Conservation (phyloP, 2,329 filamentous ascomycete genomes). For the Phialophora verrucosa region DNA sequence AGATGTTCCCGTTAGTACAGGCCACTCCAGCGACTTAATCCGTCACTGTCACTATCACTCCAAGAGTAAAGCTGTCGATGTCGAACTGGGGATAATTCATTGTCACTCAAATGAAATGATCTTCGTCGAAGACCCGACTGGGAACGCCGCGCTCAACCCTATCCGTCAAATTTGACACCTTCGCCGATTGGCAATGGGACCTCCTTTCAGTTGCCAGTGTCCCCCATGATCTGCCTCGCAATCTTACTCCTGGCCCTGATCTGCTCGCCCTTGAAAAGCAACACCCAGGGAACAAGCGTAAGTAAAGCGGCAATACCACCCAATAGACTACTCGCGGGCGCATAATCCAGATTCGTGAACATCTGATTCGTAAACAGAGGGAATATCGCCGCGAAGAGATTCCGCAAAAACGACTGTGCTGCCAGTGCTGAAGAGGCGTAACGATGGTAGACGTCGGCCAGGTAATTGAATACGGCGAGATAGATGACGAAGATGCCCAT, state of each 20-base stretch:
- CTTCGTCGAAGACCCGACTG: not conserved
- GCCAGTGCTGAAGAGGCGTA: constrained; percentile 87
- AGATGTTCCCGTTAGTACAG: not conserved
- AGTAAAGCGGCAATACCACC: constrained; percentile 71
- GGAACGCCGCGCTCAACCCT: not conserved
- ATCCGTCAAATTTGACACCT: not conserved
- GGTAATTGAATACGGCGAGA: constrained; percentile 88
- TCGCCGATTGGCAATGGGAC: not conserved
- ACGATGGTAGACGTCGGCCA: constrained; percentile 83
- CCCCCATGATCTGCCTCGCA: constrained; percentile 56
- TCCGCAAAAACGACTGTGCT: constrained; percentile 84
- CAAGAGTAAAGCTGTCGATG: not conserved
- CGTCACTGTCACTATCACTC: not conserved
- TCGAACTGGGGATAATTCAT: not conserved
- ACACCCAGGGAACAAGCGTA: constrained; percentile 83
- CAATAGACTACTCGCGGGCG: constrained; percentile 73
- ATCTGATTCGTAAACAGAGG: constrained; percentile 76
- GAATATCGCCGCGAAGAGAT: constrained; percentile 80
- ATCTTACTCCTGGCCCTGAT: constrained; percentile 80
- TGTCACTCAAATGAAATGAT: not conserved
- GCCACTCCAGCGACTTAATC: not conserved
- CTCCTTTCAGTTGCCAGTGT: not conserved
- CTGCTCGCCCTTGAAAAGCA: constrained; percentile 76
- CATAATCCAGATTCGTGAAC: constrained; percentile 74
- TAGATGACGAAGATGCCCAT: constrained; percentile 89